phyloP scores from a whole-genome alignment of 179 eudicot genomes.

The Vitellaria paradoxa region DNA sequence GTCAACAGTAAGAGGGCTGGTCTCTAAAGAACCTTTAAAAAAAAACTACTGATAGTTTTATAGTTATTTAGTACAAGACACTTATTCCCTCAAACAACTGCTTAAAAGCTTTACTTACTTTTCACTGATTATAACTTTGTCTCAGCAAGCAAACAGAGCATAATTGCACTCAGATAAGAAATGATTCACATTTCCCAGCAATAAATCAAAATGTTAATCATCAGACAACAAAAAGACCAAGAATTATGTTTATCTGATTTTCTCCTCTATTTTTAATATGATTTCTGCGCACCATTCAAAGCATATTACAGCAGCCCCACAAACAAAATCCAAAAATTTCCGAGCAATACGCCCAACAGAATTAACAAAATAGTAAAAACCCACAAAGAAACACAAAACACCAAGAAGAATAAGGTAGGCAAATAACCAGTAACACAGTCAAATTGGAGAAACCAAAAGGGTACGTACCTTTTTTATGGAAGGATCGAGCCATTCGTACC shows the following conservation, averaged over 20 bases:
- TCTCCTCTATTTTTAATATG: too few relatives aligned
- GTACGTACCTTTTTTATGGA: constrained; percentile 79
- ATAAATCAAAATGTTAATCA: neutral
- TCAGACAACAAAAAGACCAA: neutral
- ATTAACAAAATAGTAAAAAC: too few relatives aligned
- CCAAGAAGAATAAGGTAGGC: neutral
- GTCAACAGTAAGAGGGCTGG: neutral
- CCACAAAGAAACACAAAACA: neutral
- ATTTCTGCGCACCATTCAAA: neutral
- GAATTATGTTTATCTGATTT: too few relatives aligned
- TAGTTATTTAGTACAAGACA: neutral
- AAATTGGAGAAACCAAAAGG: neutral
- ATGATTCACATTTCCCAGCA: neutral
- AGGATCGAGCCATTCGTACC: constrained; percentile 99
- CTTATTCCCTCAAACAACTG: neutral
- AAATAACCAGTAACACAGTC: neutral
- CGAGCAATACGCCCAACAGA: neutral
- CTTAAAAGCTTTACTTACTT: neutral
- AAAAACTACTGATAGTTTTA: neutral
- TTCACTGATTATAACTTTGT: too few relatives aligned
- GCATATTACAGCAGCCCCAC: neutral
- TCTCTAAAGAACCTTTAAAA: neutral
- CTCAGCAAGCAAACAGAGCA: constrained; percentile 15
- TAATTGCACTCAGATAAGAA: neutral
- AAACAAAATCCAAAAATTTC: neutral